Evolutionary conservation across 106 monocot species (phyloP), one percentile per base, ranked within the genome.

Genomic region (Allium fistulosum): DNA sequence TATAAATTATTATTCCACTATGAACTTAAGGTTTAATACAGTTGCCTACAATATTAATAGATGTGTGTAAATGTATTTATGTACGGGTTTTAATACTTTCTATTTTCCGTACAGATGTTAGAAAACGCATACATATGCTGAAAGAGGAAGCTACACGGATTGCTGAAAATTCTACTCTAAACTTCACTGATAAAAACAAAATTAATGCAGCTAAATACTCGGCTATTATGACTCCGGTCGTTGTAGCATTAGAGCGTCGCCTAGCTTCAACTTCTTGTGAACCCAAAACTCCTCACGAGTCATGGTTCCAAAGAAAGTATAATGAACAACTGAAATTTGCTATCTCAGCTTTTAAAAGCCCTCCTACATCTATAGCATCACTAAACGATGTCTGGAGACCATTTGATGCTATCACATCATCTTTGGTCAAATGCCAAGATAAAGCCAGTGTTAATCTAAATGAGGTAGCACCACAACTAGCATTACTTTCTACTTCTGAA

Each of bases 201-300:
- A 93, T 99, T 70, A 99, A 85, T 83, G 86, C 83, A 68, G 83
- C 87, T 68, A 99, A 93, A 70, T 99, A 93, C 75, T 89, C 87
- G 48, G 99, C 90, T 71, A 78, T 99, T 71, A 99, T 99, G 99
- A 82, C 93, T 83, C 99, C 99, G 69, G 72, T 99, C 49, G 63
- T 93, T 79, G 93, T 99, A 2, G 99, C 93, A 68, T 81, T 99
- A 75, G 99, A 99, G 66, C 89, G 99, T 17, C 90, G 99, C 60
- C 59, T 93, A n/a, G 77, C 84, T n/a, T 80, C 89, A 77, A 99
- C 99, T 63, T 90, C 84, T 72, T 78, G 93, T 66, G 83, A 87
- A 62, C 89, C 90, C 62, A 77, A 77, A 77, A 99, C 99, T 55
- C 58, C 79, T 69, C 93, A 99, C 71, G 99, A 99, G 59, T 22